Percentiles rank a stretch among this genome's conserved stretches.
Evolutionary conservation across 1,284 basidiomycete species (phyloP).

Genomic region (Cryptococcus depauperatus): DNA sequence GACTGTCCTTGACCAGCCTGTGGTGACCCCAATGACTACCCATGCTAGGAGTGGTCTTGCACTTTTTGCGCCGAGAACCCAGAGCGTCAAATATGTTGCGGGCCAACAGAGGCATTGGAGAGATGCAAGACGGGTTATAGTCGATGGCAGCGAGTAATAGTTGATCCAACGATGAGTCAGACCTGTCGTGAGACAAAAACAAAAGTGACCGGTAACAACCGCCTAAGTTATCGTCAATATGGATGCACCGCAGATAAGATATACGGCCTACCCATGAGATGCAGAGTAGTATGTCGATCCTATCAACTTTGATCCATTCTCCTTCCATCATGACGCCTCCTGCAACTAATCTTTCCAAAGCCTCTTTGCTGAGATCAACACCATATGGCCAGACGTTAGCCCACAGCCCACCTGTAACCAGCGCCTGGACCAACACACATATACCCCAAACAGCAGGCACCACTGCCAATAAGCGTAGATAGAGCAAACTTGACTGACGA

Average conservation of each 20-base stretch:
- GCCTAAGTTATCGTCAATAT: constrained; percentile 24
- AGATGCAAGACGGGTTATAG: constrained; percentile 44
- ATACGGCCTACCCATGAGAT: constrained; percentile 35
- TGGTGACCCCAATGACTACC: constrained; percentile 46
- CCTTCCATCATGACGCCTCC: constrained; percentile 22
- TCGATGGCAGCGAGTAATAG: constrained; percentile 45
- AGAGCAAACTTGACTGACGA: constrained; percentile 24
- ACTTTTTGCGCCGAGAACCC: constrained; percentile 32
- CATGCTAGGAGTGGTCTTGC: constrained; percentile 41
- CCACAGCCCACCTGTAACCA: constrained; percentile 28
- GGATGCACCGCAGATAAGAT: background rate
- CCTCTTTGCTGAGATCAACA: constrained; percentile 33
- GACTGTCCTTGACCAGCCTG: constrained; percentile 39
- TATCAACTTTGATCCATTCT: constrained; percentile 16
- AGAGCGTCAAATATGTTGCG: constrained; percentile 43
- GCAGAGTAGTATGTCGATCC: constrained; percentile 35
- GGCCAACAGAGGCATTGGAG: constrained; percentile 48
- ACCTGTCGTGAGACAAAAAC: constrained; percentile 45
- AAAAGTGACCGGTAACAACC: constrained; percentile 44
- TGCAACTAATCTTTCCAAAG: constrained; percentile 31
- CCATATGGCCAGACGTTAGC: constrained; percentile 41
- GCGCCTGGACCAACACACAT: constrained; percentile 25
- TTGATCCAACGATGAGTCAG: constrained; percentile 46
- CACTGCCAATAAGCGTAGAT: constrained; percentile 32
- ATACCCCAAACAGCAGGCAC: constrained; percentile 38